These are phyloP conservation scores for Trypanosoma cruzi DNA, from an alignment of 208 protist species.

Conservation along the genomic window DNA sequence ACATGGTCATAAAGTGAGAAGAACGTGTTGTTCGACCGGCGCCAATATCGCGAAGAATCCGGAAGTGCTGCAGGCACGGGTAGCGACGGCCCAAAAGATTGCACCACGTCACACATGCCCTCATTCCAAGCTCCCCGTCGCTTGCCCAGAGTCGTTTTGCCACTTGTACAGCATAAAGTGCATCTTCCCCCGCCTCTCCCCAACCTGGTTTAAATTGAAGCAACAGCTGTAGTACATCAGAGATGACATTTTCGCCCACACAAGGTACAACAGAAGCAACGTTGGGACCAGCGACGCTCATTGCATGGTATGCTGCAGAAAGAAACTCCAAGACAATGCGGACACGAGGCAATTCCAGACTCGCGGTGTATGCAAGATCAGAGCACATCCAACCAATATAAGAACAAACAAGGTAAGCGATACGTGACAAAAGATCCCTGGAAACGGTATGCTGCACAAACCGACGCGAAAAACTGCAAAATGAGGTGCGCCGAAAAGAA, in stretches of 20 bases:
- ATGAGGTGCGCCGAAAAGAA: conserved; percentile 24
- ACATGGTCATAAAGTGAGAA: conserved; percentile 39
- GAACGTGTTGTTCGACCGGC: conserved; percentile 44
- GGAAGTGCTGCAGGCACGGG: conserved; percentile 74
- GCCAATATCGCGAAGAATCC: conserved; percentile 51
- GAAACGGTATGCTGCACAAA: conserved; percentile 65
- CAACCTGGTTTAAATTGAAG: conserved; percentile 27
- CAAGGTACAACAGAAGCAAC: conserved; percentile 28
- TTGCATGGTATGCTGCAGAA: conserved; percentile 67
- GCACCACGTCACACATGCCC: conserved; percentile 58
- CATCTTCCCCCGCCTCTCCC: conserved; percentile 6
- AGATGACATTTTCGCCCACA: conserved; percentile 26
- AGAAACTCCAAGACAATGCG: conserved; percentile 47
- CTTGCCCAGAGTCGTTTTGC: conserved; percentile 46
- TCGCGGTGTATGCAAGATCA: conserved; percentile 27
- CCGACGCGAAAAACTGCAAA: conserved; percentile 67
- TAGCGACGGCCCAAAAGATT: conserved; percentile 50
- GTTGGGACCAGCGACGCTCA: conserved; percentile 56
- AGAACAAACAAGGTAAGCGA: conserved; percentile 52
- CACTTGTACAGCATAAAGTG: conserved; percentile 41
- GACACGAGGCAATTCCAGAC: conserved; percentile 35
- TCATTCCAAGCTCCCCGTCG: conserved; percentile 34
- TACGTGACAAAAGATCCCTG: conserved; percentile 51
- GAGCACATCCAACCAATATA: conserved; percentile 58
- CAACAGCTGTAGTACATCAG: conserved; percentile 43